Evolutionary conservation across 768 basidiomycete genomes (phyloP), one percentile per base, ranked within the genome.

Genomic region (Russula griseocarnosa): DNA sequence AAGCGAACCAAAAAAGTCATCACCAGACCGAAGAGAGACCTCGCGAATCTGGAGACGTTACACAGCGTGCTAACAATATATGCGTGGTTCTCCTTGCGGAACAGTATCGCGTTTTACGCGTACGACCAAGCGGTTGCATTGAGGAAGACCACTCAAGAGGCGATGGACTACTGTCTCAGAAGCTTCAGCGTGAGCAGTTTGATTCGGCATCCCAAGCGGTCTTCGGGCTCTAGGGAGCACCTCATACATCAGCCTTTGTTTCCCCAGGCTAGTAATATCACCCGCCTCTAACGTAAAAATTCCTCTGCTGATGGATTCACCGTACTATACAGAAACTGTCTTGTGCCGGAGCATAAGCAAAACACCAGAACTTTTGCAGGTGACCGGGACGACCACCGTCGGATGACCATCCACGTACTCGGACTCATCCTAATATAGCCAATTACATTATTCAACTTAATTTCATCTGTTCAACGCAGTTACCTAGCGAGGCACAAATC

Each of bases 1-100:
- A 75, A 78, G 18, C 44, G 62, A 67, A 59, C 75, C 47, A 58
- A 61, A 54, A 63, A 62, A 26, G 47, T 55, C 30, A 51, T 42
- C 16, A 49, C 32, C 34, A 59, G 30, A 30, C 58, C 67, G 14
- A 56, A 57, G 34, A n/a, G 50, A 13, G 52, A 68, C 46, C 69
- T 71, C 67, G 32, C 24, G 44, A 57, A 55, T 18, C 74, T 98
- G 52, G 95, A 98, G 74, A 78, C 81, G 6, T 74, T 92, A 64
- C 94, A 99, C 75, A 88, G 87, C 69, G 76, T 83, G 34, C 70
- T 92, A 32, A 85, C 87, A 16, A 69, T 88, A 24, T 98, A 98
- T 74, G 77, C 93, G 55, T 99, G 96, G 96, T 78, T 94, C 67
- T 79, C 80, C 22, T 86, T 83, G 72, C 86, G 94, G 44, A 79